phyloP scores from a whole-genome alignment of 2,329 filamentous ascomycete genomes.

The Zopfia rhizophila region DNA sequence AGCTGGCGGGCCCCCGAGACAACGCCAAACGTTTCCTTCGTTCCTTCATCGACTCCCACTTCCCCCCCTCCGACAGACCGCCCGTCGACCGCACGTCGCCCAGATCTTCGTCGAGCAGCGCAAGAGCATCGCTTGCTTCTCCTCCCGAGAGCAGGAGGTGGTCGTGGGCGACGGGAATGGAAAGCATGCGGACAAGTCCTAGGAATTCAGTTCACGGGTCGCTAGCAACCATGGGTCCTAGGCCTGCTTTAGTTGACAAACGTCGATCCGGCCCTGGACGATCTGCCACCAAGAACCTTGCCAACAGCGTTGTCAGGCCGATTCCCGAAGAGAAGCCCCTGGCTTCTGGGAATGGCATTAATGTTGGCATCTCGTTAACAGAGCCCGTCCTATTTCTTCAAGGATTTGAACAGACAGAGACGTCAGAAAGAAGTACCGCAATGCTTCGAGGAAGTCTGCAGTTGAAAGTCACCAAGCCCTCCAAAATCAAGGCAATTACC shows the following conservation, averaged over 20 bases:
- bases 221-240: conserved; percentile 49
- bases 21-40: conserved; percentile 62
- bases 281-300: conserved; percentile 44
- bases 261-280: conserved; percentile 49
- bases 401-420: conserved; percentile 78
- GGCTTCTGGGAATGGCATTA: conserved; percentile 80
- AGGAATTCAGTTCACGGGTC: conserved; percentile 54
- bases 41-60: conserved; percentile 55
- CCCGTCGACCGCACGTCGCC: conserved; percentile 33
- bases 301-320: conserved; percentile 42
- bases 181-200: conserved; percentile 51
- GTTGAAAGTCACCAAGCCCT: conserved; percentile 84
- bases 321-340: conserved; percentile 72
- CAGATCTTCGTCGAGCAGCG: conserved; percentile 42
- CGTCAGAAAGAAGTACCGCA: conserved; percentile 74
- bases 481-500: conserved; percentile 92
- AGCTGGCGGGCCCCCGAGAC: conserved; percentile 62
- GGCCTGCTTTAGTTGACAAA: conserved; percentile 55
- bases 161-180: conserved; percentile 45
- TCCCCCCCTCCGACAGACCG: conserved; percentile 32
- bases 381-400: conserved; percentile 84
- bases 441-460: conserved; percentile 87
- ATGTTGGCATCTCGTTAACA: conserved; percentile 77
- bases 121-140: conserved; percentile 37
- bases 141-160: conserved; percentile 39